A percentile compares a stretch with the other conserved stretches of the same genome.
Conservation (phyloP, 2,329 filamentous ascomycete genomes). For the Aspergillus sp. region DNA sequence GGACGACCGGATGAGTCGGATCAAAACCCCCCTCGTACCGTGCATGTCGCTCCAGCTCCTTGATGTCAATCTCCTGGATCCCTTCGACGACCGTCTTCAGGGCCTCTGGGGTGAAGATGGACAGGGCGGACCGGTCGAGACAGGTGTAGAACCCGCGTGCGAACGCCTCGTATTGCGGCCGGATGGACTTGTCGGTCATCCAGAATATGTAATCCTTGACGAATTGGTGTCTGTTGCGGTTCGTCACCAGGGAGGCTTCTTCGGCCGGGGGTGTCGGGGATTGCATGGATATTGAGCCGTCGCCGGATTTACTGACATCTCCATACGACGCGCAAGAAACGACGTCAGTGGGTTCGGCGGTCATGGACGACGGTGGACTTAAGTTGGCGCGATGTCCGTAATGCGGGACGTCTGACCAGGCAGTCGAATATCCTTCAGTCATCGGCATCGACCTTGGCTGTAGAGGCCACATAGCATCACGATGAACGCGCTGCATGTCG, state of each 20-base stretch:
- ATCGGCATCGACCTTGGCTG: conserved; percentile 7
- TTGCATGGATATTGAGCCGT: conserved; percentile 16
- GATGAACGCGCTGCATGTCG: conserved; percentile 43
- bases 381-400: conserved; percentile 11
- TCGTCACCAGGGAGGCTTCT: conserved; percentile 68
- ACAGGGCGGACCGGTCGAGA: conserved; percentile 60
- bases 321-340: conserved; percentile 5
- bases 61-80: conserved; percentile 67
- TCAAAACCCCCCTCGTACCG: conserved; percentile 76
- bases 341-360: conserved; percentile 11
- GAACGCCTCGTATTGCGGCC: conserved; percentile 72
- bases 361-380: conserved; percentile 17
- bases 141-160: conserved; percentile 70
- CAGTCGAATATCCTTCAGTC: conserved; percentile 6
- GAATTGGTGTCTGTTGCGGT: conserved; percentile 67
- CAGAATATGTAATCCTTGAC: conserved; percentile 78
- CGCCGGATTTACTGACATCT: conserved; percentile 15
- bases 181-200: conserved; percentile 68
- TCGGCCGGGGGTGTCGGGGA: conserved; percentile 25
- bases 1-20: conserved; percentile 58
- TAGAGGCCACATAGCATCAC: conserved; percentile 30
- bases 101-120: conserved; percentile 60
- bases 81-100: conserved; percentile 79
- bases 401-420: conserved; percentile 17
- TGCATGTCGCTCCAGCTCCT: conserved; percentile 60